A percentile compares a stretch with the other conserved stretches of the same genome.
phyloP scores from a whole-genome alignment of 139 green algal genomes.

The Closterium sp. region DNA sequence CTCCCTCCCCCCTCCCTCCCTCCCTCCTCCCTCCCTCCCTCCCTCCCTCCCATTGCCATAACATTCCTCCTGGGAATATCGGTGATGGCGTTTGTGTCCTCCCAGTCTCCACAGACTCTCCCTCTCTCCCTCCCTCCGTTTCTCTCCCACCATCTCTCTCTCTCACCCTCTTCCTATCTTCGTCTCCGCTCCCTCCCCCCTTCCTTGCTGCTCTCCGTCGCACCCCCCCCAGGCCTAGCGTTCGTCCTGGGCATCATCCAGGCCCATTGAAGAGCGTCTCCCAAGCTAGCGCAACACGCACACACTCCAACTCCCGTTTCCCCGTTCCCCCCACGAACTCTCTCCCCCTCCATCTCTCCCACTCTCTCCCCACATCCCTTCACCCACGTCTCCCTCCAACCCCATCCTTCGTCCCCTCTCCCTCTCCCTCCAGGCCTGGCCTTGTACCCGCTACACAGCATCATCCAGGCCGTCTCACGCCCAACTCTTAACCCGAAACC shows the following conservation, averaged over 20 bases:
- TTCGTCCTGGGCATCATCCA: no score
- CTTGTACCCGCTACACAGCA: conserved; percentile 76
- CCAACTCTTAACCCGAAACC: no score
- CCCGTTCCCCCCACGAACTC: no score
- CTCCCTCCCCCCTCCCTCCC: background rate
- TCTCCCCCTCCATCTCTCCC: background rate
- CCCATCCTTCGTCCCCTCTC: background rate
- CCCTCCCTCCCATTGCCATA: background rate
- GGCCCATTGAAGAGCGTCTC: no score
- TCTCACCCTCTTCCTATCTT: background rate
- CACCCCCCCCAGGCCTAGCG: no score
- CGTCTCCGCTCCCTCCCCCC: background rate
- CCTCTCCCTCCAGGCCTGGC: conserved; percentile 66
- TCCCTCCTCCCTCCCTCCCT: background rate
- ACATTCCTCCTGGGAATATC: no score
- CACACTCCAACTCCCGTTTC: no score
- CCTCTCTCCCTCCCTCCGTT: background rate
- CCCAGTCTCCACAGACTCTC: background rate
- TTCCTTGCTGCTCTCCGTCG: no score
- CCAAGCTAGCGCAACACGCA: no score
- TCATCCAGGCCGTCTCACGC: conserved; percentile 80
- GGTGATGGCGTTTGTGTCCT: no score
- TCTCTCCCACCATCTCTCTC: conserved; percentile 5
- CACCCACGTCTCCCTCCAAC: background rate
- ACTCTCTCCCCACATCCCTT: background rate